phyloP scores from a whole-genome alignment of 768 basidiomycete species.

The Mycena vitilis region DNA sequence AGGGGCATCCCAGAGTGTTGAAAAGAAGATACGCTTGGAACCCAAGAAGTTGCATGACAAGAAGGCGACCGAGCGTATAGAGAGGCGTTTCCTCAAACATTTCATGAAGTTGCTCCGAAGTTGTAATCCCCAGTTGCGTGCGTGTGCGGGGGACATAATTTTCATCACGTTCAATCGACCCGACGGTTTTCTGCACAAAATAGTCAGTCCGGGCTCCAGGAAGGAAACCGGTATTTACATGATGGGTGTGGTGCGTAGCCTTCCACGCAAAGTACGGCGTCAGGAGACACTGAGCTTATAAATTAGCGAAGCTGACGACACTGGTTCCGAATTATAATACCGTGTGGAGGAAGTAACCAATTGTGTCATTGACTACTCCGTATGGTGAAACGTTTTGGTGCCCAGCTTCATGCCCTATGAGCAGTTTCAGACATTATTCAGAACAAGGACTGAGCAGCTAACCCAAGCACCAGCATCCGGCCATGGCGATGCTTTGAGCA shows the following conservation, averaged over 20 bases:
- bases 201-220: not conserved
- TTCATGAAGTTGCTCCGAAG: conserved; percentile 38
- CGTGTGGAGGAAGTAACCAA: conserved; percentile 18
- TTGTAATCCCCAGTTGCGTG: not conserved
- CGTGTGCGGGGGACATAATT: conserved; percentile 62
- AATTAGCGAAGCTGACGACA: not conserved
- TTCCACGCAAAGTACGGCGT: conserved; percentile 9
- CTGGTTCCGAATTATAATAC: not conserved
- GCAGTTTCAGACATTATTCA: not conserved
- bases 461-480: conserved; percentile 18
- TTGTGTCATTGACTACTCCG: not conserved
- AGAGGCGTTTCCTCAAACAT: conserved; percentile 63
- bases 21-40: conserved; percentile 37
- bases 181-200: not conserved
- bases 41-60: not conserved
- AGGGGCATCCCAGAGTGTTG: conserved; percentile 36
- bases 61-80: conserved; percentile 56
- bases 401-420: conserved; percentile 48
- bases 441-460: not conserved
- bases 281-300: not conserved
- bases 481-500: conserved; percentile 20
- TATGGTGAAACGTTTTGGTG: conserved; percentile 51
- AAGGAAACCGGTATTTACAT: conserved; percentile 49
- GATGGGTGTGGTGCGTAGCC: conserved; percentile 67
- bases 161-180: conserved; percentile 75